A percentile compares a stretch with the other conserved stretches of the same genome.
These are phyloP conservation scores for Stevia rebaudiana DNA, from an alignment of 140 eudicot species.

Conservation along the genomic window DNA sequence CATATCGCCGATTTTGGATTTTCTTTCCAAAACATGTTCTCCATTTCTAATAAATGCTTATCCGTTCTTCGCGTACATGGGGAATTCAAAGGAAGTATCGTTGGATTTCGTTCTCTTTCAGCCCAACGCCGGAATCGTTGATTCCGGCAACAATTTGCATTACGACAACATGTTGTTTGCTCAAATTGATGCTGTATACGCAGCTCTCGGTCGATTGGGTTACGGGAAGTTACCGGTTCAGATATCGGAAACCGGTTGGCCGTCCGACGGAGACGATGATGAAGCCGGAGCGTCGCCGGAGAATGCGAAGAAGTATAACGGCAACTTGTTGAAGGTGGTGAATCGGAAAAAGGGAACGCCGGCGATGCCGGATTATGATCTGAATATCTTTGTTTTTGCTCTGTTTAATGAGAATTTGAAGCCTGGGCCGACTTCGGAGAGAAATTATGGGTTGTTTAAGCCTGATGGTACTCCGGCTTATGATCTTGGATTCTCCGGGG, in stretches of 20 bases:
- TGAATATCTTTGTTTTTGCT: conserved; percentile 70
- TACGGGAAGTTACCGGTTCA: conserved; percentile 51
- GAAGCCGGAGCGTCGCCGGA: conserved; percentile 77
- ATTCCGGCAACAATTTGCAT: conserved; percentile 47
- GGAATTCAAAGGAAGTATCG: conserved; percentile 52
- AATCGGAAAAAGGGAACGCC: conserved; percentile 71
- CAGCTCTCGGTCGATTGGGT: conserved; percentile 52
- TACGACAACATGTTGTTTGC: conserved; percentile 91
- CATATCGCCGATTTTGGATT: conserved; percentile 47
- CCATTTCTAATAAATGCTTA: conserved; percentile 85
- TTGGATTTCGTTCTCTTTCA: conserved; percentile 72
- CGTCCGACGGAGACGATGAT: conserved; percentile 77
- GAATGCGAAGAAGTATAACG: conserved; percentile 74
- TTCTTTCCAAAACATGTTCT: conserved; percentile 56
- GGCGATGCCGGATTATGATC: conserved; percentile 56
- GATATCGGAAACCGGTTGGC: conserved; percentile 96
- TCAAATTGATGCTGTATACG: conserved; percentile 76
- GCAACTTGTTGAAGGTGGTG: conserved; percentile 54
- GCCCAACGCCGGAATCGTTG: conserved; percentile 45
- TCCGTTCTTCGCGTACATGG: conserved; percentile 82
- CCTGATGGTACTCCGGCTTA: conserved; percentile 84
- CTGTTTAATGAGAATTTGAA: conserved; percentile 81
- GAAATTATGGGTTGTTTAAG: conserved; percentile 84
- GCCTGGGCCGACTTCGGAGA: conserved; percentile 82
- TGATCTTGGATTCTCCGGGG: conserved; percentile 43